These are phyloP conservation scores for Leishmania major DNA, from an alignment of 208 protist genomes.

Conservation along the genomic window DNA sequence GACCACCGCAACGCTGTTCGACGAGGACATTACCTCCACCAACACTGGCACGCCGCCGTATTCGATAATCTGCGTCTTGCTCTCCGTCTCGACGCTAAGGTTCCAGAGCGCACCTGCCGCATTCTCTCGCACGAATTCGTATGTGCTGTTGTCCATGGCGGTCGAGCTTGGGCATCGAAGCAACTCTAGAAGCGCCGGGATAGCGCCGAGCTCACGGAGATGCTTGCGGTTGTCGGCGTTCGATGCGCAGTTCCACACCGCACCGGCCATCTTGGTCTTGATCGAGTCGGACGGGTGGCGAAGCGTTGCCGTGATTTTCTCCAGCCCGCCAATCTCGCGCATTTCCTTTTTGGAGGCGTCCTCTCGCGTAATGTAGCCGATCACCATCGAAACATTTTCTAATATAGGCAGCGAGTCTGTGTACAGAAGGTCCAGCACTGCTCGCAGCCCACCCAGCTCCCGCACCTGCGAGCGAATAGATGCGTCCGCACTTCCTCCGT, in stretches of 20 bases:
- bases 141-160: constrained; percentile 23
- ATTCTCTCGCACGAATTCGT: constrained; percentile 92
- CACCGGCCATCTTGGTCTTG: constrained; percentile 92
- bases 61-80: constrained; percentile 89
- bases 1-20: constrained; percentile 72
- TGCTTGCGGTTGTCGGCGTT: constrained; percentile 89
- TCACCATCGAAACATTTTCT: constrained; percentile 93
- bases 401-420: constrained; percentile 90
- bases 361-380: constrained; percentile 94
- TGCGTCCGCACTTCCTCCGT: constrained; percentile 35
- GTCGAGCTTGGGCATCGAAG: constrained; percentile 33
- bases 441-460: constrained; percentile 78
- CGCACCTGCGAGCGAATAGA: constrained; percentile 72
- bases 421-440: constrained; percentile 89
- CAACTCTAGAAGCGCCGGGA: constrained; percentile 85
- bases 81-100: constrained; percentile 91
- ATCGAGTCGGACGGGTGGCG: constrained; percentile 90
- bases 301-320: constrained; percentile 91
- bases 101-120: constrained; percentile 93
- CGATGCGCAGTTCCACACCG: constrained; percentile 94
- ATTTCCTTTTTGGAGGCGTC: constrained; percentile 89
- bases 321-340: constrained; percentile 84
- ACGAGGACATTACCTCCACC: constrained; percentile 67
- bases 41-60: constrained; percentile 89
- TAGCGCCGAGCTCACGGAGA: constrained; percentile 86